phyloP scores from a whole-genome alignment of 257 asterid genomes.

The Gentiana straminea region DNA sequence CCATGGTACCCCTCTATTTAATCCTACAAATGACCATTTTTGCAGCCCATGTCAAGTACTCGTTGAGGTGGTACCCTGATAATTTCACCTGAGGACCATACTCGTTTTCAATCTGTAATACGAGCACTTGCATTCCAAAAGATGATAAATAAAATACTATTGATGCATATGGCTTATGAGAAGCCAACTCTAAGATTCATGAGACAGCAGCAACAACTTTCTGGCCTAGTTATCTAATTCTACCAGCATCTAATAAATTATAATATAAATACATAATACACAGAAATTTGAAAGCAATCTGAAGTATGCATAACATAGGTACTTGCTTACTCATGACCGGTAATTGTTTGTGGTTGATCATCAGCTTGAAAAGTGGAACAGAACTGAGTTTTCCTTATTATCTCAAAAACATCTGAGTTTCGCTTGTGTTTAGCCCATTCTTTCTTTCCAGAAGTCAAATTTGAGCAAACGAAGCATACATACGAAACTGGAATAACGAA shows the following conservation, averaged over 20 bases:
- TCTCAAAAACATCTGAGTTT: constrained; percentile 61
- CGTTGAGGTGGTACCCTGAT: constrained; percentile 24
- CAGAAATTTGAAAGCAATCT: too few relatives aligned
- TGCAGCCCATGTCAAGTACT: constrained; percentile 36
- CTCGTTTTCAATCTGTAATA: constrained; percentile 35
- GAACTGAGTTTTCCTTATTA: constrained; percentile 64
- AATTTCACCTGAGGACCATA: constrained; percentile 29
- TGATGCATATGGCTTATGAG: too few relatives aligned
- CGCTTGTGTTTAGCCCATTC: constrained; percentile 66
- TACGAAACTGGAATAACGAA: constrained; percentile 19
- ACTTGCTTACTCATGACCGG: constrained; percentile 71
- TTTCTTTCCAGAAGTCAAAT: constrained; percentile 71
- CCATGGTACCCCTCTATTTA: constrained; percentile 41
- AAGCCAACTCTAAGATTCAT: too few relatives aligned
- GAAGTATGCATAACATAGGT: too few relatives aligned
- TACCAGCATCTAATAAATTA: too few relatives aligned
- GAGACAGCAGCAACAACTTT: too few relatives aligned
- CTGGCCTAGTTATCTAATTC: too few relatives aligned
- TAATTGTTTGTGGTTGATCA: constrained; percentile 72
- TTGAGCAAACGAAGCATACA: constrained; percentile 79
- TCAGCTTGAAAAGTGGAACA: constrained; percentile 50
- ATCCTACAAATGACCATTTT: constrained; percentile 35
- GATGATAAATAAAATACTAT: too few relatives aligned
- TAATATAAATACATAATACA: too few relatives aligned
- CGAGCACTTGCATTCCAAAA: too few relatives aligned